These are phyloP conservation scores for Phaeodactylum tricornutum DNA, from an alignment of 108 stramenopile species.

Conservation along the genomic window DNA sequence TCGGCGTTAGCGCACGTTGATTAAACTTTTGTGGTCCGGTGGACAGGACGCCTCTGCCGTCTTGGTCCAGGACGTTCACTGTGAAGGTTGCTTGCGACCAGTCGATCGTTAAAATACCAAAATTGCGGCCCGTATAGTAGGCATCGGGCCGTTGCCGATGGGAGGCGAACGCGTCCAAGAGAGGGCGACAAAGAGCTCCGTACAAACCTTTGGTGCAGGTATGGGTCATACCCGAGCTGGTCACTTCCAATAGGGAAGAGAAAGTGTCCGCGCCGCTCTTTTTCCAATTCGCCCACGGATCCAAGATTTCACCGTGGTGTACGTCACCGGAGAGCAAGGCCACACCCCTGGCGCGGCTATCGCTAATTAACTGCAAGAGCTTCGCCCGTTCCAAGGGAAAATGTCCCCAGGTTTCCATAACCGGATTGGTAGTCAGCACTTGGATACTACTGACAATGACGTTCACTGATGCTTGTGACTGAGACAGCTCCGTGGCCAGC, in stretches of 20 bases:
- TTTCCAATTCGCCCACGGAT: constrained; percentile 3
- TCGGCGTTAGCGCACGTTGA: too few relatives aligned
- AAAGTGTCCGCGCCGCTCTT: background rate
- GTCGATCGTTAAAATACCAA: constrained; percentile 52
- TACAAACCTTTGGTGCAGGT: constrained; percentile 54
- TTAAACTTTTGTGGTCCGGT: constrained; percentile 4
- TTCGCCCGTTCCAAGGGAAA: constrained; percentile 60
- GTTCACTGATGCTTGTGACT: constrained; percentile 30
- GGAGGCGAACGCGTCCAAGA: constrained; percentile 38
- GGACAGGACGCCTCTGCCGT: constrained; percentile 15
- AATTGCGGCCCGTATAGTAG: constrained; percentile 52
- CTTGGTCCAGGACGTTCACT: constrained; percentile 7
- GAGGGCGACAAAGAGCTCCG: constrained; percentile 50
- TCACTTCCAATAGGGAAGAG: constrained; percentile 62
- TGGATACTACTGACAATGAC: constrained; percentile 72
- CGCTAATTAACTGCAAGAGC: constrained; percentile 39
- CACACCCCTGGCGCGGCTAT: constrained; percentile 15
- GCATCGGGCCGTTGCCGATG: constrained; percentile 6
- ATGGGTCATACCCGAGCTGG: constrained; percentile 82
- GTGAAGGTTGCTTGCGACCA: constrained; percentile 18
- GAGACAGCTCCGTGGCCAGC: constrained; percentile 45
- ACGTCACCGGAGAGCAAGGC: constrained; percentile 80
- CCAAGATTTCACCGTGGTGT: constrained; percentile 77
- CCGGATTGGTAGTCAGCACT: constrained; percentile 75
- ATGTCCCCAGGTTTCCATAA: constrained; percentile 84